Conservation (phyloP, 345 rosid genomes). For the Firmiana major region DNA sequence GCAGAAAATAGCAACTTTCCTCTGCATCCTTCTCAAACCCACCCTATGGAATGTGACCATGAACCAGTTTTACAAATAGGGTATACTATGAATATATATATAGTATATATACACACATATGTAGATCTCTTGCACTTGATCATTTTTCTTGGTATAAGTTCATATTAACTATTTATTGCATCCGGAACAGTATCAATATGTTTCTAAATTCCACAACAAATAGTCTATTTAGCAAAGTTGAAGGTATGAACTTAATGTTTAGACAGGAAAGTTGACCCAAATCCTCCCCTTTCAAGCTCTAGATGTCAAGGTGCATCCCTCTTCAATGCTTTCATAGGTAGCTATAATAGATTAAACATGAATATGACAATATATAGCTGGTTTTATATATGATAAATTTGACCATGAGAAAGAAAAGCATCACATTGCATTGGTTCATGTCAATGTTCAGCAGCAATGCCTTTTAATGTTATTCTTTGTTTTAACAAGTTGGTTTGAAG, state of each 20-base stretch:
- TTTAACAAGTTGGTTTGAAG: background rate
- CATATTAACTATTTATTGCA: background rate
- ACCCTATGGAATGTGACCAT: constrained; percentile 49
- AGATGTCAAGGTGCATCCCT: too few relatives aligned
- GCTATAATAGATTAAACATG: background rate
- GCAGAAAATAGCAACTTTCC: constrained; percentile 42
- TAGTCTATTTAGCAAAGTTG: background rate
- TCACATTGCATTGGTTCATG: background rate
- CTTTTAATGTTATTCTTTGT: background rate
- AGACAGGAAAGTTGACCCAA: background rate
- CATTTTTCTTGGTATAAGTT: background rate
- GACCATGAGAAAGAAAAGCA: background rate
- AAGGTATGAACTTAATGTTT: background rate
- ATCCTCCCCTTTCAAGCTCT: too few relatives aligned
- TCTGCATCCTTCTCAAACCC: constrained; percentile 45
- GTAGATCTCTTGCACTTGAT: background rate
- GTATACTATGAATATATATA: constrained; percentile 29
- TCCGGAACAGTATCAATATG: background rate
- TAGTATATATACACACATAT: too few relatives aligned
- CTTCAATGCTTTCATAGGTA: background rate
- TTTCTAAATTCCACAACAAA: background rate
- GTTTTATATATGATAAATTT: background rate
- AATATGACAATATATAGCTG: too few relatives aligned
- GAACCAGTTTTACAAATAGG: constrained; percentile 76
- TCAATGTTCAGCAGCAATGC: background rate